These are phyloP conservation scores for Chlamydomonas sp. DNA, from an alignment of 139 green algal genomes.

Conservation along the genomic window DNA sequence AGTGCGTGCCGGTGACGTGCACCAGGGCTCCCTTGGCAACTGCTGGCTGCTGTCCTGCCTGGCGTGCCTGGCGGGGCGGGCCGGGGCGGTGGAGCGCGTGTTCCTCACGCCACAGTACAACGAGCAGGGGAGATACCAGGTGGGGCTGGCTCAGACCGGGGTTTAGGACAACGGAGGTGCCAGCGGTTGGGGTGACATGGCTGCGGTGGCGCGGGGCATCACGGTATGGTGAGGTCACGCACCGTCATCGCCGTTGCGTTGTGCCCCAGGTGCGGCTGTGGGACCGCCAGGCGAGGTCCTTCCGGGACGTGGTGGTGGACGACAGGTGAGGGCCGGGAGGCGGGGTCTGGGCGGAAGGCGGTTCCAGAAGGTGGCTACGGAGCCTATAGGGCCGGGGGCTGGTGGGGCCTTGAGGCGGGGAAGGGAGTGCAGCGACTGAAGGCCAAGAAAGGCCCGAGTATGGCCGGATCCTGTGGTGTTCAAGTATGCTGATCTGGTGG, in stretches of 20 bases:
- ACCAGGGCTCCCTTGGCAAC: conserved; percentile 35
- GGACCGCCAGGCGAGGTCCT: conserved; percentile 6
- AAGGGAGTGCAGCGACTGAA: too few relatives aligned
- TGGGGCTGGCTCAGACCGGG: neutral
- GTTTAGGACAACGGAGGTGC: neutral
- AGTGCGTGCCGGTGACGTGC: conserved; percentile 29
- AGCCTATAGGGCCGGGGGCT: too few relatives aligned
- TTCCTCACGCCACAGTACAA: conserved; percentile 39
- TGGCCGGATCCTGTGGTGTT: too few relatives aligned
- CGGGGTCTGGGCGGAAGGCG: neutral
- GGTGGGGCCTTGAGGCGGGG: too few relatives aligned
- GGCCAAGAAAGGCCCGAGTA: too few relatives aligned
- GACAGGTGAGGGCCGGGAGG: neutral
- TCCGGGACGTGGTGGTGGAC: neutral
- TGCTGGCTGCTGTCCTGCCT: conserved; percentile 41
- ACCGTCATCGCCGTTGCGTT: neutral
- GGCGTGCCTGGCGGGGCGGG: conserved; percentile 27
- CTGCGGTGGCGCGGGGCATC: too few relatives aligned
- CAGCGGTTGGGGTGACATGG: too few relatives aligned
- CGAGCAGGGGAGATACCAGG: conserved; percentile 9
- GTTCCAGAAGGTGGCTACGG: neutral
- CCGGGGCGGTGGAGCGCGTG: conserved; percentile 18
- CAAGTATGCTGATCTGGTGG: too few relatives aligned
- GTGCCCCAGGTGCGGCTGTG: conserved; percentile 26
- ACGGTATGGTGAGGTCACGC: too few relatives aligned